Evolutionary conservation across 139 green algal genomes (phyloP).

Genomic region (Penium margaritaceum): DNA sequence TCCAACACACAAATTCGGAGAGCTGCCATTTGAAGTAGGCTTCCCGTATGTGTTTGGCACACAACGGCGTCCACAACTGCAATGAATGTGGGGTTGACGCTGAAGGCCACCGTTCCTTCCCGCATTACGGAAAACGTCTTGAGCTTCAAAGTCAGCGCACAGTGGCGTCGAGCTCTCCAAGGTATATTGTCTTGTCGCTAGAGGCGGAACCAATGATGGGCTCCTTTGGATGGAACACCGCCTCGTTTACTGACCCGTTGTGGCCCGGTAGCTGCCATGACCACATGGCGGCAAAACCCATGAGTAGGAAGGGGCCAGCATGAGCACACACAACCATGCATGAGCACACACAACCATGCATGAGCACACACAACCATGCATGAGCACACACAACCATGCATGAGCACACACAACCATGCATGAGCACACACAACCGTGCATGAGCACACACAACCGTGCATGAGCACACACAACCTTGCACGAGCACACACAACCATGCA

Average conservation of each 20-base stretch:
- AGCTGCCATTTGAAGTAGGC: no score
- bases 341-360: neutral
- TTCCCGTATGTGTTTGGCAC: no score
- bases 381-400: neutral
- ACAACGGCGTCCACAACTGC: no score
- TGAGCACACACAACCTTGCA: no score
- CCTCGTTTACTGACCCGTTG: constrained; percentile 82
- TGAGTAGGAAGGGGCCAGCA: neutral
- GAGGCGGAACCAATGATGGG: constrained; percentile 46
- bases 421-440: neutral
- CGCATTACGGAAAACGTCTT: no score
- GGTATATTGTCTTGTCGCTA: constrained; percentile 42
- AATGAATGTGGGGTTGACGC: no score
- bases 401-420: no score
- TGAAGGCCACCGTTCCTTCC: no score
- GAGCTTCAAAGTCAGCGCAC: no score
- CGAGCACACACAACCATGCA: no score
- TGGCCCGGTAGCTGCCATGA: constrained; percentile 74
- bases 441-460: neutral
- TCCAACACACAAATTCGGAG: no score
- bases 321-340: neutral
- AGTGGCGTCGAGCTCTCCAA: constrained; percentile 36
- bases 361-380: neutral
- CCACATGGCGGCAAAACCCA: neutral
- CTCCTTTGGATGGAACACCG: constrained; percentile 81